Evolutionary conservation across 176 grass and related monocot genomes (phyloP), one percentile per base, ranked within the genome.

Genomic region (Juncus effusus): DNA sequence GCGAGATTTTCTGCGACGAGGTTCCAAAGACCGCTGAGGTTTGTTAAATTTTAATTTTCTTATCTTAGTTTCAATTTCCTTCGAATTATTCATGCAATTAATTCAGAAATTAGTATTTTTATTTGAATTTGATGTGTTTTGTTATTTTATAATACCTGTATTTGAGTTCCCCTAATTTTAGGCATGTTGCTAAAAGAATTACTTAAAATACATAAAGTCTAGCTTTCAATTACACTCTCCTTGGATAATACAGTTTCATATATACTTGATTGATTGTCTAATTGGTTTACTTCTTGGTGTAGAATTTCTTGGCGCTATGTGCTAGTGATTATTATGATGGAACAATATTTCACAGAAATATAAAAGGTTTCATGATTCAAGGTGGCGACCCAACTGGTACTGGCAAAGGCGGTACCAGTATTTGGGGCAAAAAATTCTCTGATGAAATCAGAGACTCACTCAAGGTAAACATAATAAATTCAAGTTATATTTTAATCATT

Each of bases 341-440:
- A 52, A 93, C 85, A 0, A 64, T 99, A 40, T 99, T 92, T 76
- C 94, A 99, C 67, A 79, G 88, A 69, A 99, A 93, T 74, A 99
- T 99, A 63, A 99, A 99, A 77, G 94, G 94, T 42, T 93, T 99
- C 88, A 99, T 99, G 88, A 89, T 99, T 72, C 94, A 92, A 76
- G 85, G 94, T 60, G 88, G 94, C 71, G 88, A 97, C 74, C 94
- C 94, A 49, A 97, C 80, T 7, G 94, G 85, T 16, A 86, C 93
- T 0, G 88, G 93, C 42, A 97, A 97, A 77, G 93, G 88, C 51
- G 94, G 94, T 38, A 72, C 80, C 9, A 87, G 88, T 59, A 99
- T 93, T 68, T 89, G 83, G 94, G 88, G 85, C 38, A 65, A 87
- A 65, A 99, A 99, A 76, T 92, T 99, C 80, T 75, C 77, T 62